Percentiles rank a stretch among this genome's conserved stretches.
Evolutionary conservation across 2,329 filamentous ascomycete genomes (phyloP).

Genomic region (Dactylellina leptospora): DNA sequence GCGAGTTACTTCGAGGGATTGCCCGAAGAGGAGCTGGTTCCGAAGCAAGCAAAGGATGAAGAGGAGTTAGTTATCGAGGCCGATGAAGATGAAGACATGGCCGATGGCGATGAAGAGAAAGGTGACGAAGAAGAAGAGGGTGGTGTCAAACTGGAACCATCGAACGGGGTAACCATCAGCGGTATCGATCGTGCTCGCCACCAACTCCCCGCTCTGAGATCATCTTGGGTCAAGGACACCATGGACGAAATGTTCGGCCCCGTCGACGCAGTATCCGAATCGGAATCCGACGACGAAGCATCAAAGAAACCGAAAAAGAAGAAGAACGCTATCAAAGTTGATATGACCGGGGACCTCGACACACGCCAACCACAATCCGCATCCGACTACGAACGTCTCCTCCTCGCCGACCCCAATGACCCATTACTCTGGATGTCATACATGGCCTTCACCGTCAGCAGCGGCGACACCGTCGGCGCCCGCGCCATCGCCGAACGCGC

Average conservation of each 20-base stretch:
- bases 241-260: slow-evolving; percentile 66
- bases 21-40: slow-evolving; percentile 66
- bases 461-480: slow-evolving; percentile 87
- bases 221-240: slow-evolving; percentile 79
- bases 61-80: slow-evolving; percentile 58
- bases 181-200: slow-evolving; percentile 34
- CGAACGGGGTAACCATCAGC: slow-evolving; percentile 59
- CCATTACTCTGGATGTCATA: slow-evolving; percentile 94
- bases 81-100: slow-evolving; percentile 64
- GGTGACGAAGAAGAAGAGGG: slow-evolving; percentile 62
- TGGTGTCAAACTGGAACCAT: slow-evolving; percentile 58
- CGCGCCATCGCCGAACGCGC: slow-evolving; percentile 90
- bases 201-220: slow-evolving; percentile 72
- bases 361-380: slow-evolving; percentile 85
- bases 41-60: slow-evolving; percentile 58
- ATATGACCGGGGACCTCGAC: slow-evolving; percentile 91
- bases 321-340: slow-evolving; percentile 80
- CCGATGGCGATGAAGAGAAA: slow-evolving; percentile 59
- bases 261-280: slow-evolving; percentile 61
- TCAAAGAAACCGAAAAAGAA: slow-evolving; percentile 77
- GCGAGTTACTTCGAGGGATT: slow-evolving; percentile 82
- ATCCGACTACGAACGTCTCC: slow-evolving; percentile 90
- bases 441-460: slow-evolving; percentile 97
- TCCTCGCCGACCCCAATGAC: slow-evolving; percentile 92
- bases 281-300: slow-evolving; percentile 65